phyloP scores from a whole-genome alignment of 257 asterid genomes.

The Fraxinus quadrangulata region DNA sequence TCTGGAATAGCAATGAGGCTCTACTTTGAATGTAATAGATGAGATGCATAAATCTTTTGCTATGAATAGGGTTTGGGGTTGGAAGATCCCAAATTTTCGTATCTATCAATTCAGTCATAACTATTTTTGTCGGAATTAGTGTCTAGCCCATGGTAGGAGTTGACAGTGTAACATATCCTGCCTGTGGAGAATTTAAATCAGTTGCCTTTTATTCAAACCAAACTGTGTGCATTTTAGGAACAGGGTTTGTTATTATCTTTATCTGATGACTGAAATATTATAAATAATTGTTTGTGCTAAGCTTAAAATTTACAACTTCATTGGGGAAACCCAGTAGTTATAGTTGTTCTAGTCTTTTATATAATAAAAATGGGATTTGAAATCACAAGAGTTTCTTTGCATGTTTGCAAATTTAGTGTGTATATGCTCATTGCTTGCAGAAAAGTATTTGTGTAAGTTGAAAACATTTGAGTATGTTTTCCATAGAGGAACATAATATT shows the following conservation, averaged over 20 bases:
- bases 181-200: not conserved
- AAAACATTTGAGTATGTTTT: slow-evolving; percentile 10
- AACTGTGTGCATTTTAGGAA: not conserved
- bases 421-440: slow-evolving; percentile 13
- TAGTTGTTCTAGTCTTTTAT: too few relatives aligned
- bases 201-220: not conserved
- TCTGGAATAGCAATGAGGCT: slow-evolving; percentile 13
- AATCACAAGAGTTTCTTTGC: not conserved
- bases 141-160: slow-evolving; percentile 8
- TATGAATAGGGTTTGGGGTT: not conserved
- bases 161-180: not conserved
- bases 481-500: not conserved
- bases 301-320: not conserved
- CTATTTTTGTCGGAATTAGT: not conserved
- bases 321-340: not conserved
- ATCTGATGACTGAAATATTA: not conserved
- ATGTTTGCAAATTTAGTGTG: not conserved
- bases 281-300: not conserved
- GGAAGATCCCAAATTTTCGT: not conserved
- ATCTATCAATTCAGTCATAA: not conserved
- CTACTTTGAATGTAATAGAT: slow-evolving; percentile 13
- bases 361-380: not conserved
- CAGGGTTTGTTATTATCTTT: slow-evolving; percentile 6
- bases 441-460: slow-evolving; percentile 13
- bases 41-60: not conserved